Evolutionary conservation across 1,284 basidiomycete species (phyloP).

Genomic region (Tremellales sp.): DNA sequence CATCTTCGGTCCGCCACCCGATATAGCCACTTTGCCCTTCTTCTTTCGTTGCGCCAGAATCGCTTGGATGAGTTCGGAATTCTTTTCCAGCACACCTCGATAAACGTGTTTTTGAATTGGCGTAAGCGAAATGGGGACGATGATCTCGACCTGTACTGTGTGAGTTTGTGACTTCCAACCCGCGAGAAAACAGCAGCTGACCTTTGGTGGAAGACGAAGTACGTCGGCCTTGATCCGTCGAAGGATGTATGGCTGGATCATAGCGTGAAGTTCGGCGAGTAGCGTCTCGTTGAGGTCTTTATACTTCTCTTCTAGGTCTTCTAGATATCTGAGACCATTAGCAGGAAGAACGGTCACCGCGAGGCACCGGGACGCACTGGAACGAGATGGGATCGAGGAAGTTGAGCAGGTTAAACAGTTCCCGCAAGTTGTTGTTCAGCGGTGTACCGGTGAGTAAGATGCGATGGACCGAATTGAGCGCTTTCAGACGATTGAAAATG

Average conservation of each 20-base stretch:
- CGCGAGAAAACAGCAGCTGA: conserved; percentile 34
- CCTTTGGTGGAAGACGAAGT: conserved; percentile 85
- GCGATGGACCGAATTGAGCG: conserved; percentile 72
- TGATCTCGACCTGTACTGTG: conserved; percentile 55
- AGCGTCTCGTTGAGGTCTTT: conserved; percentile 70
- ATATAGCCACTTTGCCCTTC: conserved; percentile 5
- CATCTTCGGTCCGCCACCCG: too few species aligned
- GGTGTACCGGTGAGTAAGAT: conserved; percentile 95
- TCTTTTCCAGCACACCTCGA: conserved; percentile 62
- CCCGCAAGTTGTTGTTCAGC: conserved; percentile 92
- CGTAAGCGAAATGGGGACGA: conserved; percentile 86
- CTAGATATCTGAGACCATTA: conserved; percentile 58
- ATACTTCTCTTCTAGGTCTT: conserved; percentile 62
- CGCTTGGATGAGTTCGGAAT: conserved; percentile 29
- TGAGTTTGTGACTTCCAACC: not conserved
- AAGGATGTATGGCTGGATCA: conserved; percentile 83
- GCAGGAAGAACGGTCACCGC: too few species aligned
- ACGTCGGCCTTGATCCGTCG: conserved; percentile 91
- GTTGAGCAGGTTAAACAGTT: conserved; percentile 91
- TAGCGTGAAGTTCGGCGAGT: conserved; percentile 69
- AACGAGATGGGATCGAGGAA: conserved; percentile 75
- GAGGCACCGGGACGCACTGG: conserved; percentile 25
- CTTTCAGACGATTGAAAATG: conserved; percentile 77
- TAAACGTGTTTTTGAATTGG: conserved; percentile 86
- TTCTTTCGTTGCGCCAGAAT: conserved; percentile 25